Evolutionary conservation across 257 asterid genomes (phyloP), one percentile per base, ranked within the genome.

Genomic region (Thymus quinquecostatus): DNA sequence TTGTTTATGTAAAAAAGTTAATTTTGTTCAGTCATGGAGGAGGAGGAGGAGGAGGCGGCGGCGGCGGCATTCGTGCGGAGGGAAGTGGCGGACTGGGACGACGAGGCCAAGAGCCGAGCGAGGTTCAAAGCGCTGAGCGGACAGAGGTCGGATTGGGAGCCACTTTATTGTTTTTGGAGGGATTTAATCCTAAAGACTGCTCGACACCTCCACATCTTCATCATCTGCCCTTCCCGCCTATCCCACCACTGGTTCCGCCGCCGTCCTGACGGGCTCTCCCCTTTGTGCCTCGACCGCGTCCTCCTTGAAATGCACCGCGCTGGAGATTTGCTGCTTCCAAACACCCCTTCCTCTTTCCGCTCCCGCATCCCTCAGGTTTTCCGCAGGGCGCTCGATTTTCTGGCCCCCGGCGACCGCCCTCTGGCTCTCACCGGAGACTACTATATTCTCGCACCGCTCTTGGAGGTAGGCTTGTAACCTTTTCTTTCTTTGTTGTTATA

Each of bases 91-190:
- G 95, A 90, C 50, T 92, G 97, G 97, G 90, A 92, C 75, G 89
- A 92, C 69, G 92, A 84, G 27, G 80, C 60, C 30, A 85, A 68
- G 77, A 70, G 62, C 32, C 84, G 78, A 55, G 84, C 88, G 3
- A 76, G 87, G 63, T 92, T 84, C 83, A 90, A 88, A 74, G 97
- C 92, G 3, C 84, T 92, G 50, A 90, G 95, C 80, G 98, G 98
- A 13, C 98, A 88, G 88, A 80, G 88, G 60, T 83, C 86, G 40
- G 98, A 90, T 74, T 92, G 97, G 97, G 90, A 88, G 33, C 73
- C 85, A 45, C 91, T 86, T 58, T 90, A 84, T 79, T 65, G 70
- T 36, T 92, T 92, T 84, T 92, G 98, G 96, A 80, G 91, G 70
- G 84, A 90, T 66, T 80, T 92, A 75, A 92, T 92, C 7, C 32